A percentile compares a stretch with the other conserved stretches of the same genome.
phyloP scores from a whole-genome alignment of 108 stramenopile genomes.

The Nitzschia inconspicua region DNA sequence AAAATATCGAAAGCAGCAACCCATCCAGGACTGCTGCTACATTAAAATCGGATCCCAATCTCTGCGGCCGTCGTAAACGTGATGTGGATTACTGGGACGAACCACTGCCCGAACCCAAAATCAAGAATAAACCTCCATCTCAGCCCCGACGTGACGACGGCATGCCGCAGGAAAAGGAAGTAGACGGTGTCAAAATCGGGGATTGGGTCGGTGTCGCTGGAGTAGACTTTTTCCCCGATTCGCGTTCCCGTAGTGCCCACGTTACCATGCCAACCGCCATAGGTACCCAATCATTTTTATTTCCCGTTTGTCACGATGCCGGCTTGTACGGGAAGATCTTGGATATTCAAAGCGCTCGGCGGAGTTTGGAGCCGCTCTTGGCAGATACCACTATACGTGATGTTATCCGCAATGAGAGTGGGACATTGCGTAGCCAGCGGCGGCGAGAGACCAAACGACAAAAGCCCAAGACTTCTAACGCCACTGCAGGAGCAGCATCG shows the following conservation, averaged over 20 bases:
- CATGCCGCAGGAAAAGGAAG: background rate
- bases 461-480: no score
- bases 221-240: conserved; percentile 57
- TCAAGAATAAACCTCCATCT: conserved; percentile 22
- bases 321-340: conserved; percentile 62
- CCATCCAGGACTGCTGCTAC: background rate
- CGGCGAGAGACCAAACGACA: conserved; percentile 10
- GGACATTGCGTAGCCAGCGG: conserved; percentile 24
- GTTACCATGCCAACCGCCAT: conserved; percentile 53
- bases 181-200: conserved; percentile 19
- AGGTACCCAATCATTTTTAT: conserved; percentile 70
- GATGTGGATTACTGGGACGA: conserved; percentile 75
- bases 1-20: background rate
- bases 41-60: background rate
- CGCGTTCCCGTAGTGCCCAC: conserved; percentile 52
- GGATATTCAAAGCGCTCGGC: conserved; percentile 61
- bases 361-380: conserved; percentile 51
- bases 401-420: conserved; percentile 53
- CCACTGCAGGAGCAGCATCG: conserved; percentile 3
- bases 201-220: conserved; percentile 60
- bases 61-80: background rate
- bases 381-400: conserved; percentile 47
- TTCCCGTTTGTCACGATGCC: conserved; percentile 83
- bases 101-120: conserved; percentile 60
- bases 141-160: no score